A percentile compares a stretch with the other conserved stretches of the same genome.
Evolutionary conservation across 768 basidiomycete genomes (phyloP).

Genomic region (Scleroderma citrinum): DNA sequence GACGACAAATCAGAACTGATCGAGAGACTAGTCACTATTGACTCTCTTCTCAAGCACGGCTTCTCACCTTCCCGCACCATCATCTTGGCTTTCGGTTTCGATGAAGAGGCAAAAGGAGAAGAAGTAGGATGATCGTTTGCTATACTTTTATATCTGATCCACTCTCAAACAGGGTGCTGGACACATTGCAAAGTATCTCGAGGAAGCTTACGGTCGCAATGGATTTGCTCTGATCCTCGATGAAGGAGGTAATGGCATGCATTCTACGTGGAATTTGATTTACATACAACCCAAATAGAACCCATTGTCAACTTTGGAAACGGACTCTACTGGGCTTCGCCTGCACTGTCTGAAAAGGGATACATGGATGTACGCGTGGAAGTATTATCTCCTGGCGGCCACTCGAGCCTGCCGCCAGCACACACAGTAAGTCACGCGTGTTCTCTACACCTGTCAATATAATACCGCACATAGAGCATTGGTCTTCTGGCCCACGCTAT

Average conservation of each 20-base stretch:
- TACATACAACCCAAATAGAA: neutral
- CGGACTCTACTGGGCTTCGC: slow-evolving; percentile 40
- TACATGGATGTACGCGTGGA: slow-evolving; percentile 53
- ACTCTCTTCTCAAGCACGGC: slow-evolving; percentile 38
- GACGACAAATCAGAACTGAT: slow-evolving; percentile 72
- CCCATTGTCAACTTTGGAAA: neutral
- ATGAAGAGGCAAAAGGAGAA: slow-evolving; percentile 49
- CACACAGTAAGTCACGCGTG: slow-evolving; percentile 53
- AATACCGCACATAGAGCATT: slow-evolving; percentile 44
- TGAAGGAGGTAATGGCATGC: neutral
- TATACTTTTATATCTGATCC: neutral
- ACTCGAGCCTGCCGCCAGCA: slow-evolving; percentile 73
- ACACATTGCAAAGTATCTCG: slow-evolving; percentile 40
- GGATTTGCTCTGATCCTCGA: slow-evolving; percentile 55
- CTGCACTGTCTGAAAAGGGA: slow-evolving; percentile 66
- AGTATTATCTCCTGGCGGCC: slow-evolving; percentile 65
- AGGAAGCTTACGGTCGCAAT: slow-evolving; percentile 56
- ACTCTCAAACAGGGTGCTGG: slow-evolving; percentile 38
- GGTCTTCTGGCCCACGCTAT: slow-evolving; percentile 68
- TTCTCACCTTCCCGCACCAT: slow-evolving; percentile 42
- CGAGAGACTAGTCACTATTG: slow-evolving; percentile 43
- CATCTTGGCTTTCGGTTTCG: slow-evolving; percentile 41
- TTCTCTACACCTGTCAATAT: neutral
- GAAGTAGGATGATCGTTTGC: slow-evolving; percentile 24
- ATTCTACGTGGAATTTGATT: slow-evolving; percentile 31